Evolutionary conservation across 2,329 filamentous ascomycete species (phyloP).

Genomic region (Incumbomyces lentus): DNA sequence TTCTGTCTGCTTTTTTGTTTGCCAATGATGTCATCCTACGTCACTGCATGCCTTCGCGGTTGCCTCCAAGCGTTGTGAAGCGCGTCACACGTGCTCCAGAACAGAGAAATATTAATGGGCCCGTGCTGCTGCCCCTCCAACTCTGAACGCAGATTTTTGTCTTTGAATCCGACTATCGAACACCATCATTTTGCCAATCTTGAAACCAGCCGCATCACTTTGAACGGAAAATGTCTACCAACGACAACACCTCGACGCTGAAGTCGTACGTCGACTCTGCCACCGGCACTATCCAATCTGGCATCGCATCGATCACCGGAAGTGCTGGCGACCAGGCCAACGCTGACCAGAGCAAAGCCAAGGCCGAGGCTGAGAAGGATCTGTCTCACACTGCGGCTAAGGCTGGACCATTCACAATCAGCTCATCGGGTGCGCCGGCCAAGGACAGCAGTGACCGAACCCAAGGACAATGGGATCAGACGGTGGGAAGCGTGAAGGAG

Average conservation of each 20-base stretch:
- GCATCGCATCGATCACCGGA: conserved; percentile 62
- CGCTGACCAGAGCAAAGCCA: conserved; percentile 54
- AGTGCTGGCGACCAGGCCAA: conserved; percentile 57
- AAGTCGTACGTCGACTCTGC: conserved; percentile 68
- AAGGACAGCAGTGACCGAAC: conserved; percentile 63
- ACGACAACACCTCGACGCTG: conserved; percentile 54
- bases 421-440: conserved; percentile 57
- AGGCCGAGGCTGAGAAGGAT: conserved; percentile 57
- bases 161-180: no score
- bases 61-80: background rate
- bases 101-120: no score
- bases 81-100: background rate
- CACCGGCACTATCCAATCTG: conserved; percentile 61
- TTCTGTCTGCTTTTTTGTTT: background rate
- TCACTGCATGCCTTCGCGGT: background rate
- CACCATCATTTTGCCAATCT: no score
- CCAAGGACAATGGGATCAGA: conserved; percentile 72
- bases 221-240: conserved; percentile 1
- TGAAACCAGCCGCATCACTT: background rate
- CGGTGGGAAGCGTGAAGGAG: conserved; percentile 77
- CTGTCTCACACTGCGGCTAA: conserved; percentile 66
- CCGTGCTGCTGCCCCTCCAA: no score
- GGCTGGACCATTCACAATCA: conserved; percentile 60
- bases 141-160: no score
- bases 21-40: conserved; percentile 2